Percentiles rank a stretch among this genome's conserved stretches.
phyloP scores from a whole-genome alignment of 176 grass and related monocot genomes.

The Puya raimondii region DNA sequence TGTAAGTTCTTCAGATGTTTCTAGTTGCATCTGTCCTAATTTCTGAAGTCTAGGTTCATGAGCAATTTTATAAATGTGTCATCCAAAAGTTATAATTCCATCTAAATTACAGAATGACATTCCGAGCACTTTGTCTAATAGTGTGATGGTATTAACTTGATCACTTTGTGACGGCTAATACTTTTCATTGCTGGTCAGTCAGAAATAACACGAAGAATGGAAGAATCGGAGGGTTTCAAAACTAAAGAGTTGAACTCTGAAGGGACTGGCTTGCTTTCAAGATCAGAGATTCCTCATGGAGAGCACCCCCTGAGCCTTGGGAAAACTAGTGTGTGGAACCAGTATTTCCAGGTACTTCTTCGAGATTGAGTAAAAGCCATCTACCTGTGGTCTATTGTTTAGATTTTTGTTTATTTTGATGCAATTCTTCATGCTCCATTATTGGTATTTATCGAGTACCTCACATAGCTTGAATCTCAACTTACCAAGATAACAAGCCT shows the following conservation, averaged over 20 bases:
- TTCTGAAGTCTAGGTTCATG: not conserved
- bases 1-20: slow-evolving; percentile 48
- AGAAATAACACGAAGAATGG: slow-evolving; percentile 92
- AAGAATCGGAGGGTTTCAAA: slow-evolving; percentile 46
- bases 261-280: slow-evolving; percentile 62
- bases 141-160: too few species aligned
- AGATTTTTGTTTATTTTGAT: too few species aligned
- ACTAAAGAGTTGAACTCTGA: slow-evolving; percentile 39
- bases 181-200: slow-evolving; percentile 58
- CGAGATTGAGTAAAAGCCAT: not conserved
- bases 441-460: not conserved
- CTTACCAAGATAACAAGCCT: too few species aligned
- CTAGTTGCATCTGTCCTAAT: not conserved
- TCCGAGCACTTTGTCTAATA: too few species aligned
- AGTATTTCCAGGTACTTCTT: slow-evolving; percentile 82
- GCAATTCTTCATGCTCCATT: not conserved
- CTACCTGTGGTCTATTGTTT: not conserved
- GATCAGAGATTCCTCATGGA: slow-evolving; percentile 59
- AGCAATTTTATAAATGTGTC: too few species aligned
- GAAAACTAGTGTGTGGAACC: slow-evolving; percentile 94
- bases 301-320: slow-evolving; percentile 91
- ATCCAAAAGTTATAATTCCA: too few species aligned
- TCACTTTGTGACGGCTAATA: slow-evolving; percentile 14
- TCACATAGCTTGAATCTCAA: too few species aligned
- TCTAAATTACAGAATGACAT: too few species aligned